Base-by-base conservation (phyloP, 306 rosid genomes). In the Luffa acutangula region DNA sequence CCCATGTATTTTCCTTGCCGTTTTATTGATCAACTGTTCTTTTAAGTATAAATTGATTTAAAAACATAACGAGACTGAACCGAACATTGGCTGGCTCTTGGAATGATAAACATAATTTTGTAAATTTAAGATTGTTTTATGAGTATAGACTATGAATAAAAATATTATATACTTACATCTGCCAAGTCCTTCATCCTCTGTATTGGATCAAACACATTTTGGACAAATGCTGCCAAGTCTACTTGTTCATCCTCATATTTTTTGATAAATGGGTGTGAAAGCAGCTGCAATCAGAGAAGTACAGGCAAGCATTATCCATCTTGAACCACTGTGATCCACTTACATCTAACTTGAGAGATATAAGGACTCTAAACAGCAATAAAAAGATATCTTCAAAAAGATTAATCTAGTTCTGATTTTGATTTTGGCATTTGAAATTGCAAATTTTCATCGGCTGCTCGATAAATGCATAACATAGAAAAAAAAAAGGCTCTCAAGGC, bases 121-220 rank as follows among this genome's bases (percentile, higher is more conserved):
- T 6, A 37, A 37, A 7, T n/a, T 25, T 6, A 63, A 33, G 6
- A 34, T 63, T 63, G 67, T 62, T 33, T 31, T 33, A 62, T 62
- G 69, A 8, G 17, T 5, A 34, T 62, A 62, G 71, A 12, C n/a
- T 14, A 65, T 7, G 72, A 7, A 41, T 8, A 42, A 0, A 57
- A 18, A 20, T 76, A 58, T 63, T 6, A 78, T 82, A 75, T 69
- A 87, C 97, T 92, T 87, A 91, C 98, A 77, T 95, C 98, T 74
- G 96, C 98, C 92, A 95, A 89, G 80, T 93, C 99, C 92, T 91
- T 91, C 96, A 95, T 85, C 87, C 88, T 88, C 85, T 91, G 97
- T 10, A 91, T 89, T 82, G 97, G 97, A 86, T 95, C 93, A 80
- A 95, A 95, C 80, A 95, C 97, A 25, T 89, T 87, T 79, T 89